phyloP scores from a whole-genome alignment of 768 basidiomycete species.

The Kwoniella dendrophila region DNA sequence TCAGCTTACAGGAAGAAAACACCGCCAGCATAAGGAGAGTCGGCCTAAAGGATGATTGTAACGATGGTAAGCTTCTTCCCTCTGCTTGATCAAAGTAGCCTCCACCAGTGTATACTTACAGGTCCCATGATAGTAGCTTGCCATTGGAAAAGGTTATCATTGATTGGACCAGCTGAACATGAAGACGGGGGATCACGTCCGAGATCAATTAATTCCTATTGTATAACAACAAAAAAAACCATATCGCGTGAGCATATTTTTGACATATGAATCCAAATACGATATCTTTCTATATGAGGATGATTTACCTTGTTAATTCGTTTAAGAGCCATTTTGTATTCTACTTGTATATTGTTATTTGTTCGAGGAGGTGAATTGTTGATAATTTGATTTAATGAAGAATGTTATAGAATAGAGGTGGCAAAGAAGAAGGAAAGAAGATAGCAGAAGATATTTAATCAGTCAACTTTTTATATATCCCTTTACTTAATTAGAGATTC shows the following conservation, averaged over 20 bases:
- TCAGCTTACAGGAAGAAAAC: constrained; percentile 80
- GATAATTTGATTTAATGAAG: not conserved
- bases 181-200: constrained; percentile 99
- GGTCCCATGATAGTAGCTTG: constrained; percentile 99
- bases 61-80: constrained; percentile 14
- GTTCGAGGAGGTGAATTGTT: not conserved
- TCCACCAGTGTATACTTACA: constrained; percentile 67
- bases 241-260: constrained; percentile 27
- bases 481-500: too few relatives aligned
- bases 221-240: not conserved
- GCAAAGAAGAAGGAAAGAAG: not conserved
- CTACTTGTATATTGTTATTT: constrained; percentile 1
- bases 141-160: constrained; percentile 99
- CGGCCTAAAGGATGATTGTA: constrained; percentile 64
- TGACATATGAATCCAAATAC: not conserved
- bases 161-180: constrained; percentile 96
- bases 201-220: constrained; percentile 98
- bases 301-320: constrained; percentile 93
- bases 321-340: constrained; percentile 80
- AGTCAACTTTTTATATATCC: constrained; percentile 9
- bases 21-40: constrained; percentile 97
- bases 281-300: not conserved
- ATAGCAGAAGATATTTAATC: not conserved
- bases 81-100: too few relatives aligned
- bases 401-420: constrained; percentile 5